Evolutionary conservation across 1,284 basidiomycete species (phyloP).

Genomic region (Xerocomus tenax): DNA sequence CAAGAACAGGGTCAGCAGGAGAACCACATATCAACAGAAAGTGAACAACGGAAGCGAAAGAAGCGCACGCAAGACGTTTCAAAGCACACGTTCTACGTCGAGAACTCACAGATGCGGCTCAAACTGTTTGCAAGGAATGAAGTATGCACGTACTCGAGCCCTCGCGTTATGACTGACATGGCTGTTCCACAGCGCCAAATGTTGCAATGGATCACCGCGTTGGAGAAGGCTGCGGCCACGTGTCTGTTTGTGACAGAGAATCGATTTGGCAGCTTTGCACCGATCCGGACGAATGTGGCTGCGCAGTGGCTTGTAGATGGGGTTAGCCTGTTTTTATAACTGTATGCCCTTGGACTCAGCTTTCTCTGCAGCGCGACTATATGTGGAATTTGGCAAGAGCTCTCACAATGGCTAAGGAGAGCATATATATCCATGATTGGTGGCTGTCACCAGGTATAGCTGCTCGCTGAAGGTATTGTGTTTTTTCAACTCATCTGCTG

Average conservation of each 20-base stretch:
- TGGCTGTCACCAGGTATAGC: slow-evolving; percentile 75
- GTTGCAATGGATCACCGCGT: slow-evolving; percentile 92
- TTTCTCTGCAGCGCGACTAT: slow-evolving; percentile 67
- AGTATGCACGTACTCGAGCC: slow-evolving; percentile 32
- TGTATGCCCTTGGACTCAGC: not conserved
- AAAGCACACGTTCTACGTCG: slow-evolving; percentile 90
- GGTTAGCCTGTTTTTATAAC: slow-evolving; percentile 38
- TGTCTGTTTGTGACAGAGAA: slow-evolving; percentile 79
- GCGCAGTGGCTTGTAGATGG: slow-evolving; percentile 99
- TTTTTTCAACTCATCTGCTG: slow-evolving; percentile 1
- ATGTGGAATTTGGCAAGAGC: slow-evolving; percentile 97
- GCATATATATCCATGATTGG: slow-evolving; percentile 93
- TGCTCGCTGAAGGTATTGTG: not conserved
- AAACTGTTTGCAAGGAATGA: slow-evolving; percentile 88
- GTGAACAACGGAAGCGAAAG: slow-evolving; percentile 38
- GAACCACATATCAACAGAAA: slow-evolving; percentile 20
- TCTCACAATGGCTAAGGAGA: slow-evolving; percentile 82
- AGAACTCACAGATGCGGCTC: slow-evolving; percentile 83
- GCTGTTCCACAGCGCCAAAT: slow-evolving; percentile 67
- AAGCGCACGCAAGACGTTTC: slow-evolving; percentile 51
- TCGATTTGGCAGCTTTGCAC: slow-evolving; percentile 90
- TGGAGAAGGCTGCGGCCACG: slow-evolving; percentile 74
- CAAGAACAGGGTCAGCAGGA: slow-evolving; percentile 23
- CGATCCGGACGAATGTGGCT: slow-evolving; percentile 85
- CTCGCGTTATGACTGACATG: slow-evolving; percentile 1